Evolutionary conservation across 2,329 filamentous ascomycete species (phyloP), one percentile per base, ranked within the genome.

Genomic region (Penicillium sp.): DNA sequence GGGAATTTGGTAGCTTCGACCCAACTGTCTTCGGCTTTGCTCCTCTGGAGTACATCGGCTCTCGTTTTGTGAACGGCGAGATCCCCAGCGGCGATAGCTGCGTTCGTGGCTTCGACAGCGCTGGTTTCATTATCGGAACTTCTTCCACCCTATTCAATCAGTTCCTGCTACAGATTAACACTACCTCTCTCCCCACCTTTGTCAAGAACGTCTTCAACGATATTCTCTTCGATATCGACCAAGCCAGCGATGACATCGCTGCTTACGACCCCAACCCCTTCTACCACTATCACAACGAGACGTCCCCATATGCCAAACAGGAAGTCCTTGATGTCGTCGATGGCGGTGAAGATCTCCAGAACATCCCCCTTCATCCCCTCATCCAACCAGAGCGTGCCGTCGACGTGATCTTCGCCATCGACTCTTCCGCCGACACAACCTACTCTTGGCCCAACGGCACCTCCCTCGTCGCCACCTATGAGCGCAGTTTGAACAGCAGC

Each of bases 111-210:
- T 91, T 91, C 58, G 92, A 96, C 72, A 91, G 91, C 62, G 82
- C 82, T 23, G 89, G 89, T 6, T 96, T 83, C 66, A 77, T 95
- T 24, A 90, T 95, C 84, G 91, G 91, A 46, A 95, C 91, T 0
- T 90, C 87, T 21, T 90, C 86, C 1, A 87, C 88, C 0, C 79
- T 96, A 2, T 96, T 96, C 80, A 96, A 95, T 74, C 78, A 85
- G 63, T 82, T 89, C 63, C 73, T 95, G 16, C 77, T 91, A 3
- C 73, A 83, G 10, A 76, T 93, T 50, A 81, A 89, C 58, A 70
- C 79, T 2, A 67, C 75, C 0, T 71, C 79, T 31, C 64, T 84
- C 7, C 79, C 78, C 2, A 67, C 65, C 5, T 70, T 80, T 29
- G 71, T 90, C 34, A 76, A 79, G 46, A 63, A 75, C 5, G 78